Conservation (phyloP, 495 filamentous ascomycete genomes). For the Sabuloglossum arenarium region DNA sequence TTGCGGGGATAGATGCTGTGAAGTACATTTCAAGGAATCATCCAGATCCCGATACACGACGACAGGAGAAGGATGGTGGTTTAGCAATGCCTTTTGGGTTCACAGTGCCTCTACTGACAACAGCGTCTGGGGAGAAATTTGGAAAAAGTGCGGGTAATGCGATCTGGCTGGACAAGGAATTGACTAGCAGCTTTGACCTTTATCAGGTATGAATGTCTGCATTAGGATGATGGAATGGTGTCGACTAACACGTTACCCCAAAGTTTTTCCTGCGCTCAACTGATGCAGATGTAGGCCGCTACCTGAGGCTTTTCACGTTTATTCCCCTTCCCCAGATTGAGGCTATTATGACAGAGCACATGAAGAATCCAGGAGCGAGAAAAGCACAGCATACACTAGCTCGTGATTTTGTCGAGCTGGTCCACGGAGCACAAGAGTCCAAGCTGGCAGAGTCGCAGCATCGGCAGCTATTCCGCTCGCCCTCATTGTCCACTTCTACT, state of each 20-base stretch:
- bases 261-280: slow-evolving; percentile 70
- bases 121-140: slow-evolving; percentile 70
- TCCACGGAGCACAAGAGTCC: slow-evolving; percentile 47
- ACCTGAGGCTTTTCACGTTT: slow-evolving; percentile 86
- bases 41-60: slow-evolving; percentile 9
- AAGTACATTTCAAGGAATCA: slow-evolving; percentile 42
- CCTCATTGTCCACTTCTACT: slow-evolving; percentile 13
- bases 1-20: slow-evolving; percentile 70
- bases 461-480: slow-evolving; percentile 29
- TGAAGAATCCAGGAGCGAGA: slow-evolving; percentile 40
- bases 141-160: slow-evolving; percentile 92
- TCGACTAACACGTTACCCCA: not conserved
- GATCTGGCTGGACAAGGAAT: slow-evolving; percentile 68
- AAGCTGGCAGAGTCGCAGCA: slow-evolving; percentile 34
- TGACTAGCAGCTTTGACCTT: slow-evolving; percentile 66
- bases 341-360: slow-evolving; percentile 42
- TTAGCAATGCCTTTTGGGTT: slow-evolving; percentile 46
- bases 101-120: slow-evolving; percentile 76
- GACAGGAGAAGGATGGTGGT: slow-evolving; percentile 8
- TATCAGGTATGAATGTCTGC: slow-evolving; percentile 39
- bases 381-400: slow-evolving; percentile 68
- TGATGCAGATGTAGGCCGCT: slow-evolving; percentile 55
- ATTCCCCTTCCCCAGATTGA: slow-evolving; percentile 44
- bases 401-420: slow-evolving; percentile 52
- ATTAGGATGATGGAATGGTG: not conserved